phyloP scores from a whole-genome alignment of 2,329 filamentous ascomycete species.

The Fusarium haematococcum region DNA sequence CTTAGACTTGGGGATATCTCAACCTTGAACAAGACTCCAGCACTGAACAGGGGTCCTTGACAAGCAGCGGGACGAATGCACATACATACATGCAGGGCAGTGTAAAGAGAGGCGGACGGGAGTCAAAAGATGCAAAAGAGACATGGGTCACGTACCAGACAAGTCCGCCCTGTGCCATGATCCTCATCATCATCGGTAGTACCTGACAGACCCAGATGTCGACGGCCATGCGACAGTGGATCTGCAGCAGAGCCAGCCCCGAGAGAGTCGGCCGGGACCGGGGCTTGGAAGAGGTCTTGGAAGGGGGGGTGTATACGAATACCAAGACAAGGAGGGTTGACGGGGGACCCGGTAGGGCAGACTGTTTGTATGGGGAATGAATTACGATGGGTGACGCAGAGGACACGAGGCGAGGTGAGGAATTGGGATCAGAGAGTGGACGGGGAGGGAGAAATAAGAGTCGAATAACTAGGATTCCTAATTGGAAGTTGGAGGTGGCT shows the following conservation, averaged over 20 bases:
- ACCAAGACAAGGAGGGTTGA: conserved; percentile 14
- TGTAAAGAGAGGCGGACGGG: not conserved
- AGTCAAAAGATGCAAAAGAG: not conserved
- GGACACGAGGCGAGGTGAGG: conserved; percentile 21
- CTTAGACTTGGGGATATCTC: conserved; percentile 20
- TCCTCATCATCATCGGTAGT: conserved; percentile 22
- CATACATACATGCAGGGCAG: conserved; percentile 9
- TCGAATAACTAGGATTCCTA: conserved; percentile 7
- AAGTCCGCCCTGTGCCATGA: conserved; percentile 26
- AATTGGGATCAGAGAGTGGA: not conserved
- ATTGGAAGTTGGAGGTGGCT: conserved; percentile 13
- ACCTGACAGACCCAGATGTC: conserved; percentile 30
- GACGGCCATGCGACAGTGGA: conserved; percentile 40
- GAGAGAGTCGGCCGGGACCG: conserved; percentile 38
- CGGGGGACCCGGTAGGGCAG: conserved; percentile 39
- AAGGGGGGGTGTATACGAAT: conserved; percentile 9
- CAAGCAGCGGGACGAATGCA: conserved; percentile 30
- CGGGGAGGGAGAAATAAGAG: not conserved
- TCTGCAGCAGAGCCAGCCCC: conserved; percentile 20
- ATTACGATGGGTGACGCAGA: conserved; percentile 33
- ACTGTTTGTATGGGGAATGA: conserved; percentile 34
- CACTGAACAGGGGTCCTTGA: conserved; percentile 8
- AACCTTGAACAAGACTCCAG: not conserved
- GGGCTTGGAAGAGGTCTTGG: conserved; percentile 9
- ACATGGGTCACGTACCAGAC: conserved; percentile 14